Percentiles rank a stretch among this genome's conserved stretches.
Evolutionary conservation across 2,329 filamentous ascomycete genomes (phyloP).

Genomic region (Epichloe gansuensis): DNA sequence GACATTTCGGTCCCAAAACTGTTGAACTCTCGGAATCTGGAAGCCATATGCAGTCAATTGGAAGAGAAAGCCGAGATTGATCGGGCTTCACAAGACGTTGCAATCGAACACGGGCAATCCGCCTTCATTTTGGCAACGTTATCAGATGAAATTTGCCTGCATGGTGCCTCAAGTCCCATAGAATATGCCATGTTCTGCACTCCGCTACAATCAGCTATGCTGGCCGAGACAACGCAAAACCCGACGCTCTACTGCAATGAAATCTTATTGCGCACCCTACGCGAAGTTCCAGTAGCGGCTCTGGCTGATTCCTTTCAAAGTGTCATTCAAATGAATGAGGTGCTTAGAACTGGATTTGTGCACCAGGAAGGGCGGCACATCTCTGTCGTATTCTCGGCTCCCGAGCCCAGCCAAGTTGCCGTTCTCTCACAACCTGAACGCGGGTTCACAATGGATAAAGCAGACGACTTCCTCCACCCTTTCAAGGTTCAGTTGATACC

Average conservation of each 20-base stretch:
- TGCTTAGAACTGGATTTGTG: slow-evolving; percentile 64
- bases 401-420: slow-evolving; percentile 30
- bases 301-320: slow-evolving; percentile 37
- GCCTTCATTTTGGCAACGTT: not conserved
- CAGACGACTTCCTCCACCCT: slow-evolving; percentile 38
- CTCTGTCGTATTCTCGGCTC: slow-evolving; percentile 45
- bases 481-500: slow-evolving; percentile 45
- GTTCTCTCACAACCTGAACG: slow-evolving; percentile 20
- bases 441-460: slow-evolving; percentile 26
- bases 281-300: slow-evolving; percentile 19
- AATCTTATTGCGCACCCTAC: slow-evolving; percentile 49
- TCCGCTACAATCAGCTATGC: slow-evolving; percentile 66
- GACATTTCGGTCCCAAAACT: slow-evolving; percentile 47
- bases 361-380: slow-evolving; percentile 28
- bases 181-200: slow-evolving; percentile 43
- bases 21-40: slow-evolving; percentile 39
- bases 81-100: not conserved
- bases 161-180: not conserved
- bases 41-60: slow-evolving; percentile 13
- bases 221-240: slow-evolving; percentile 56
- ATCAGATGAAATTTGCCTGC: not conserved
- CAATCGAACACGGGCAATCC: not conserved
- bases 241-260: slow-evolving; percentile 63
- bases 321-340: slow-evolving; percentile 45
- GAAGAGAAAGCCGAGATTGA: not conserved